Conservation (phyloP, 352 stramenopile species). For the Phytophthora agathidicida region DNA sequence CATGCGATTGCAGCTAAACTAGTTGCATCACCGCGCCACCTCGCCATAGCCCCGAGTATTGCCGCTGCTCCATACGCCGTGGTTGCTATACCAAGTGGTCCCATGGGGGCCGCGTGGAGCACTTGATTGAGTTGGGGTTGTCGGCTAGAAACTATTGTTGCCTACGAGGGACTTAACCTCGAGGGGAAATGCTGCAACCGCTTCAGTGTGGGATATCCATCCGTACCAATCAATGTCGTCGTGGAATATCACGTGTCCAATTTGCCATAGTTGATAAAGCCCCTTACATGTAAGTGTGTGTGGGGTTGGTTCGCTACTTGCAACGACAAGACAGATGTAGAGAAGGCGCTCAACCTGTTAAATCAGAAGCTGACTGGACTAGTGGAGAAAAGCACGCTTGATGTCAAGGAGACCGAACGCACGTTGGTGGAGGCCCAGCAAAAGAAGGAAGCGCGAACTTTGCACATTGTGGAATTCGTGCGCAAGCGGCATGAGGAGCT, state of each 20-base stretch:
- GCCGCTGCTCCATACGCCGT: too few relatives aligned
- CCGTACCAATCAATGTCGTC: conserved; percentile 23
- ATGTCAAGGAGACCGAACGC: conserved; percentile 33
- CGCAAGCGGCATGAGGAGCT: conserved; percentile 39
- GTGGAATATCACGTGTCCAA: conserved; percentile 17
- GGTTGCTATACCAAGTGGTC: too few relatives aligned
- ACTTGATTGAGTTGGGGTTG: too few relatives aligned
- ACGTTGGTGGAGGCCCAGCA: conserved; percentile 33
- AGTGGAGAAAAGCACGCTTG: conserved; percentile 15
- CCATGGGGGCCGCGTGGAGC: too few relatives aligned
- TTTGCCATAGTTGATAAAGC: conserved; percentile 13
- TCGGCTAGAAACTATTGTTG: too few relatives aligned
- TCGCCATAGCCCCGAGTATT: too few relatives aligned
- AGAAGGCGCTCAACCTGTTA: conserved; percentile 32
- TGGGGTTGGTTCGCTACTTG: conserved; percentile 40
- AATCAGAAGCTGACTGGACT: conserved; percentile 21
- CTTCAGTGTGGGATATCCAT: conserved; percentile 16
- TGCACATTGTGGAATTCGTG: conserved; percentile 44
- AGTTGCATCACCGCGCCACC: too few relatives aligned
- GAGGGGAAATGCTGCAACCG: conserved; percentile 26
- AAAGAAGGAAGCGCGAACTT: conserved; percentile 32
- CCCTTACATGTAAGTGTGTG: conserved; percentile 27
- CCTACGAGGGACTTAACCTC: conserved; percentile 31
- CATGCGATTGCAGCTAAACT: too few relatives aligned
- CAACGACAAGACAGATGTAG: conserved; percentile 24